Base-by-base conservation (phyloP, 2,329 filamentous ascomycete species). In the Trichoderma gracile region DNA sequence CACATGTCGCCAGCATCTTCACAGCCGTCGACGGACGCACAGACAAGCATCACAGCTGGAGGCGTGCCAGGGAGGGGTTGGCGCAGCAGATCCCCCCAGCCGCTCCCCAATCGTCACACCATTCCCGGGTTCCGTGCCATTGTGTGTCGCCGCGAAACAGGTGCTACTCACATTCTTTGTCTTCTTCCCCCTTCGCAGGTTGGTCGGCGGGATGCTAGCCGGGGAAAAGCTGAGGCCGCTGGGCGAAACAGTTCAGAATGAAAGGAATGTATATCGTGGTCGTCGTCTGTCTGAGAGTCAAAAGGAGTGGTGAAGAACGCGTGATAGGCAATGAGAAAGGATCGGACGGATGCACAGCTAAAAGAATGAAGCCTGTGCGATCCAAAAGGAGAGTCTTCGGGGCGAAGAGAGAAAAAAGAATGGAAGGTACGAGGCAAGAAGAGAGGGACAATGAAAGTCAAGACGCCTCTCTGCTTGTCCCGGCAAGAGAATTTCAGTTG, bases 331-430 rank as follows among this genome's bases (percentile, higher is more conserved):
- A 66, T 58, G 63, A 60, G 46, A 58, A 66, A 66, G 55, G 65
- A 66, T 25, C 61, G 78, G 78, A 78, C 77, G 76, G 75, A 77
- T 72, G 74, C 70, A 70, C 73, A 67, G 71, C 70, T 69, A 67
- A 74, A 74, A 71, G 72, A 73, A 73, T 71, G 72, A 69, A 72
- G 70, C 71, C 56, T 71, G 71, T 55, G 66, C 66, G 68, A 70
- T 72, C 69, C 53, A 74, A 73, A 38, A 58, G 69, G 70, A 27
- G 69, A 60, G 59, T 45, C 38, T 55, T 46, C 45, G 43, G 42
- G 5, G 52, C 40, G 69, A 61, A 61, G 58, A 61, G 38, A 19
- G 47, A 14, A 33, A 60, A 30, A 61, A 38, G 42, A 38, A 38
- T 38, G 33, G 33, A 58, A 58, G 66, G 58, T 68, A 70, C 68